Conservation (phyloP, 2,329 filamentous ascomycete genomes). For the Cladophialophora carrionii region DNA sequence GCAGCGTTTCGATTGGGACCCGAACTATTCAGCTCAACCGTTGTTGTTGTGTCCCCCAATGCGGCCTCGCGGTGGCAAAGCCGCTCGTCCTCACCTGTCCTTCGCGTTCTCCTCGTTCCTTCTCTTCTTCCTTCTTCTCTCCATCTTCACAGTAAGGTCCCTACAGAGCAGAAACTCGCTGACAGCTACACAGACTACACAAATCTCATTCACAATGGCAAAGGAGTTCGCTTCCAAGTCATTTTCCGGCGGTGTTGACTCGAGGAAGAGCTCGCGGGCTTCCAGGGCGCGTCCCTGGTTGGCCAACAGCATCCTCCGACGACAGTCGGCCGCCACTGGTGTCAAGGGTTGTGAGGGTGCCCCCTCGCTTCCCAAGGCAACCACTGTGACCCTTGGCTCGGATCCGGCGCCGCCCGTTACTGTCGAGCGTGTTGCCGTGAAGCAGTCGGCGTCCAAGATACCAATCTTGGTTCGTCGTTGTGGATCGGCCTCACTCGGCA, state of each 20-base stretch:
- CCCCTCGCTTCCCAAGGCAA: constrained; percentile 19
- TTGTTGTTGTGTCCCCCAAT: not conserved
- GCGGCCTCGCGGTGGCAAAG: not conserved
- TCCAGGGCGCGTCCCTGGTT: constrained; percentile 33
- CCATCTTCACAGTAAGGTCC: constrained; percentile 2
- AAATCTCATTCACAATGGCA: constrained; percentile 13
- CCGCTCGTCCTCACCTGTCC: not conserved
- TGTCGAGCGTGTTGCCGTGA: constrained; percentile 14
- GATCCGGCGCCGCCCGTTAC: constrained; percentile 15
- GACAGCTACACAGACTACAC: constrained; percentile 7
- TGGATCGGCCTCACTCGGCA: constrained; percentile 17
- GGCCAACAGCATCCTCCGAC: constrained; percentile 30
- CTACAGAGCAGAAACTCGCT: not conserved
- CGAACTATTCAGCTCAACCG: not conserved
- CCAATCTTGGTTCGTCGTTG: constrained; percentile 19
- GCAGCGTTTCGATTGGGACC: no score
- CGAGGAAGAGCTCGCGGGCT: constrained; percentile 27
- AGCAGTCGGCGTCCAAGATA: constrained; percentile 19
- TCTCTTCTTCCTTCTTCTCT: not conserved
- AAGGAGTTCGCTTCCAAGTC: constrained; percentile 13
- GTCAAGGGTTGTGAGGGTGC: constrained; percentile 23
- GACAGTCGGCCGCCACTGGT: constrained; percentile 23
- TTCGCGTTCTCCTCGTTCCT: not conserved
- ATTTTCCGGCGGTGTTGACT: constrained; percentile 18
- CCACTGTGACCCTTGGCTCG: constrained; percentile 28